Percentiles rank a stretch among this genome's conserved stretches.
These are phyloP conservation scores for Lentinula boryana DNA, from an alignment of 768 basidiomycete species.

Conservation along the genomic window DNA sequence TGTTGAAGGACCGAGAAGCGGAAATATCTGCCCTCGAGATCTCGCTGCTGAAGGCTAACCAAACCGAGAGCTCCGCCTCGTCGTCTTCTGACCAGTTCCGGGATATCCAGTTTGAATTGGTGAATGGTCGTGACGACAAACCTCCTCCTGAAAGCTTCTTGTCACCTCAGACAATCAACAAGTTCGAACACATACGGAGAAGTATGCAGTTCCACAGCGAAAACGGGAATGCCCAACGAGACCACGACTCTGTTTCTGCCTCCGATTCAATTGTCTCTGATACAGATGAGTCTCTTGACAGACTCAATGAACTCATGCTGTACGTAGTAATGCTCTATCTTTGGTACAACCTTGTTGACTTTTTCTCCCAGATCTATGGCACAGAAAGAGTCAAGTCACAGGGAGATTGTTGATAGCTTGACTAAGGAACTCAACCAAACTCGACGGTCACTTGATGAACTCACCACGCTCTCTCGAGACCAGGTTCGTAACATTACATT, in stretches of 20 bases:
- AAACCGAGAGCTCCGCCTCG: constrained; percentile 15
- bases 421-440: constrained; percentile 61
- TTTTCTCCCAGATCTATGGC: constrained; percentile 77
- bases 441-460: constrained; percentile 75
- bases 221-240: constrained; percentile 31
- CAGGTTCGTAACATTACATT: constrained; percentile 49
- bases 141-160: constrained; percentile 29
- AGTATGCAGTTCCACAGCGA: constrained; percentile 42
- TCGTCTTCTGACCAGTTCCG: not conserved
- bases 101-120: not conserved
- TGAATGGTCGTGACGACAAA: constrained; percentile 12
- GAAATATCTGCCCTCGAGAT: constrained; percentile 78
- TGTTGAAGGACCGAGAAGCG: constrained; percentile 84
- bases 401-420: constrained; percentile 70
- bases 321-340: constrained; percentile 31
- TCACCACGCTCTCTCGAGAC: constrained; percentile 75
- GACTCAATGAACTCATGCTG: constrained; percentile 91
- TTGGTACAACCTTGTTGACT: constrained; percentile 7
- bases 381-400: constrained; percentile 89
- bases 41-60: constrained; percentile 32
- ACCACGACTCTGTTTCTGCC: constrained; percentile 25
- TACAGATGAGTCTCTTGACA: constrained; percentile 65
- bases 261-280: constrained; percentile 40
- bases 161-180: constrained; percentile 67
- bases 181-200: constrained; percentile 69